These are phyloP conservation scores for Ceratobasidium sp. DNA, from an alignment of 1,284 basidiomycete genomes.

Conservation along the genomic window DNA sequence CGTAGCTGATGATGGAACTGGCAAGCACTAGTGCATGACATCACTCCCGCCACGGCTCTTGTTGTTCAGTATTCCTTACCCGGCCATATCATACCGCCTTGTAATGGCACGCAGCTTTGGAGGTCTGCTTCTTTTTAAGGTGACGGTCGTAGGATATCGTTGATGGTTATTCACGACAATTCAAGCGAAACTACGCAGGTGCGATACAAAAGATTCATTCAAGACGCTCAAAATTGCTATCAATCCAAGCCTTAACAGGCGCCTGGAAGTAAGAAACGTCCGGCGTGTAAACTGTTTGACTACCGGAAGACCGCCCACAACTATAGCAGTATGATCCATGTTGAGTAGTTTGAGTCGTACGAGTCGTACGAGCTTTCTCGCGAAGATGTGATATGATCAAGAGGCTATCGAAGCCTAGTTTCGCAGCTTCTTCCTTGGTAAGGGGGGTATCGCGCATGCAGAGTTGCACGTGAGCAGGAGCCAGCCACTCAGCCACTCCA, in stretches of 20 bases:
- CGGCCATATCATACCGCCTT: too few species aligned
- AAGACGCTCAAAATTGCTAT: neutral
- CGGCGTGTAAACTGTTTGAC: neutral
- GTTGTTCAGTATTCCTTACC: too few species aligned
- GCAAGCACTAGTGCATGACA: neutral
- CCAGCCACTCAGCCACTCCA: conserved; percentile 38
- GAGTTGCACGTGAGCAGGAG: conserved; percentile 18
- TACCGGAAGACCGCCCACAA: neutral
- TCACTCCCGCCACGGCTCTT: too few species aligned
- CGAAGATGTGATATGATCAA: conserved; percentile 27
- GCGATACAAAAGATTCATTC: neutral
- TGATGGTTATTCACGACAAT: too few species aligned
- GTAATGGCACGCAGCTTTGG: too few species aligned
- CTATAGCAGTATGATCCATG: neutral
- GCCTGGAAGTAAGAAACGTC: conserved; percentile 1
- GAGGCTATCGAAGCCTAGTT: conserved; percentile 28
- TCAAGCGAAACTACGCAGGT: too few species aligned
- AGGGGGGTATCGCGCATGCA: conserved; percentile 22
- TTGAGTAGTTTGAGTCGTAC: neutral
- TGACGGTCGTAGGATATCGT: too few species aligned
- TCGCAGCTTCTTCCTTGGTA: conserved; percentile 16
- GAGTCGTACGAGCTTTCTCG: conserved; percentile 1
- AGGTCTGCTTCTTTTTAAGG: too few species aligned
- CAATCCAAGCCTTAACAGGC: conserved; percentile 3
- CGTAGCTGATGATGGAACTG: neutral